Evolutionary conservation across 1,139 yeast genomes (phyloP).

Genomic region (Geotrichum klebahnii): DNA sequence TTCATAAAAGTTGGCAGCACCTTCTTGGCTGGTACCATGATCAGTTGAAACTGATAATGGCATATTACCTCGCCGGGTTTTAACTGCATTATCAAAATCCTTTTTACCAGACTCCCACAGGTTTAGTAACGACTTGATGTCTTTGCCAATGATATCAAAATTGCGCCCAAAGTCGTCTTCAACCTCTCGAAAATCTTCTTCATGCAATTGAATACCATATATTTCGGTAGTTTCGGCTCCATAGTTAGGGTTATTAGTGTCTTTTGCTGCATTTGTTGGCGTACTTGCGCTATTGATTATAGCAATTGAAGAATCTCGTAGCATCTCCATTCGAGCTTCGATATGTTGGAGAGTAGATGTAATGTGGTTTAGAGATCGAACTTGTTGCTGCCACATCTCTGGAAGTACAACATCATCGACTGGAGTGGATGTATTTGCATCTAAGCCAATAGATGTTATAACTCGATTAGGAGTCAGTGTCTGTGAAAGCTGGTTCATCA

Average conservation of each 20-base stretch:
- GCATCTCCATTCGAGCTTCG: constrained; percentile 39
- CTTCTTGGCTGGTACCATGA: too few species aligned
- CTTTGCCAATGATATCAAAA: constrained; percentile 36
- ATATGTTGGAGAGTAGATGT: constrained; percentile 36
- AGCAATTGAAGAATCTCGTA: constrained; percentile 28
- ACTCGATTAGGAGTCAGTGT: neutral
- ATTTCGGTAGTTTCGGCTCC: too few species aligned
- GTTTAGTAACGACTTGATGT: constrained; percentile 32
- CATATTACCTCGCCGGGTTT: too few species aligned
- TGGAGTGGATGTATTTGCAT: constrained; percentile 6
- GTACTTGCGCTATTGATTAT: neutral
- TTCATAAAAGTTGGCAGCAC: too few species aligned
- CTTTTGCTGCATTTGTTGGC: neutral
- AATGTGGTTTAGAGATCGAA: constrained; percentile 30
- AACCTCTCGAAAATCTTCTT: too few species aligned
- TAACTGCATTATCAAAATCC: neutral
- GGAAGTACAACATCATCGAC: neutral
- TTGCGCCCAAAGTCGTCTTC: constrained; percentile 25
- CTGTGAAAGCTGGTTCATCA: neutral
- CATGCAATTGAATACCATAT: too few species aligned
- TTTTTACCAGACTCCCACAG: constrained; percentile 35
- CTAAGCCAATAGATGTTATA: constrained; percentile 9
- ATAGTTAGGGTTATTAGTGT: neutral
- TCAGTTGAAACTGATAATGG: too few species aligned
- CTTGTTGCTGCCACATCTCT: constrained; percentile 24